Base-by-base conservation (phyloP, 2,329 filamentous ascomycete genomes). In the Fusarium humuli region DNA sequence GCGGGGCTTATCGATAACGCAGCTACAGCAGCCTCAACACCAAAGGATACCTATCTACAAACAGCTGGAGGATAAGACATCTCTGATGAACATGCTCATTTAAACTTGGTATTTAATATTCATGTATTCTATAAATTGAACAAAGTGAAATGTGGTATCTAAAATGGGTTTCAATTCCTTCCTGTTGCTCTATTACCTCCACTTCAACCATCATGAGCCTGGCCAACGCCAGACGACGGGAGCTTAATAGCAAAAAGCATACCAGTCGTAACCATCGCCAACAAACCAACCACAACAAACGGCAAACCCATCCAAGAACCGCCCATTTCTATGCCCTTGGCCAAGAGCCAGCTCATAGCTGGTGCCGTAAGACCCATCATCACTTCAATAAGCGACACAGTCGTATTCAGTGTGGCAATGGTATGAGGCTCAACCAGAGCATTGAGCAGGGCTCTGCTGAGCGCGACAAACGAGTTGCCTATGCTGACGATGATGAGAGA, bases 401-500 rank as follows among this genome's bases (percentile, higher is more conserved):
- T 78, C 7, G 84, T 85, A 73, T 88, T 89, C 25, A 88, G 77
- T 1, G 83, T 83, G 23, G 85, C 87, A 14, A 88, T 80, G 7
- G 87, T 83, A 61, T 86, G 82, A 23, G 83, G 80, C 68, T 87
- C 85, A 14, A 89, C 84, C 13, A 88, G 73, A 12, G 82, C 81
- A 46, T 84, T 87, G n/a, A 88, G 74, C 9, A 89, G 75, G 5
- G 83, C 84, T 34, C 87, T 81, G 20, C 84, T 74, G 2, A 87
- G 72, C 0, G 83, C 71, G 0, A 72, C 54, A 47, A 84, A 81
- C 8, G 86, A 86, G 16, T 71, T 70, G 0, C 87, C 86, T 2
- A 86, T 65, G 6, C 82, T 82, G 14, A 82, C 80, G 16, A 85
- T 76, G 23, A 85, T 73, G 30, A 88, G 80, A 3, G 83, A 82